phyloP scores from a whole-genome alignment of 2,329 filamentous ascomycete species.

The Fusarium devonianum region DNA sequence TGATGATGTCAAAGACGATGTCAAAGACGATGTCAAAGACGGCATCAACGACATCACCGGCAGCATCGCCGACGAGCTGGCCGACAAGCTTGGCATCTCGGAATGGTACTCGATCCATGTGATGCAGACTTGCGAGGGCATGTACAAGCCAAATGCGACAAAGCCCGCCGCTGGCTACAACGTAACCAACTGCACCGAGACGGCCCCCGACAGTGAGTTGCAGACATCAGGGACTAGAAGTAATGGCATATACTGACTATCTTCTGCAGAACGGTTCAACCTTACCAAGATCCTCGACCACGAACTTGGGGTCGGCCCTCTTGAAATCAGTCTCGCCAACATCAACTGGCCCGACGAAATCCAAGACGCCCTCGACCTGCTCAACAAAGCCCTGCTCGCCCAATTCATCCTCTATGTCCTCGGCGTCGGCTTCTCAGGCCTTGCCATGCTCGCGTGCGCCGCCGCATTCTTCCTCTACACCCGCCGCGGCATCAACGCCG shows the following conservation, averaged over 20 bases:
- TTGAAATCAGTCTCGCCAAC: slow-evolving; percentile 54
- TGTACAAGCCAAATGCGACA: slow-evolving; percentile 55
- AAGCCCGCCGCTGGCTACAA: slow-evolving; percentile 49
- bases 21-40: slow-evolving; percentile 47
- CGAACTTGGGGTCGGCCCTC: slow-evolving; percentile 54
- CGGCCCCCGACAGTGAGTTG: slow-evolving; percentile 49
- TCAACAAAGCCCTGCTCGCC: slow-evolving; percentile 58
- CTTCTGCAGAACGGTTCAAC: slow-evolving; percentile 50
- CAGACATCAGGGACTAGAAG: background rate
- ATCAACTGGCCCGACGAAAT: slow-evolving; percentile 56
- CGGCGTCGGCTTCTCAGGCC: slow-evolving; percentile 51
- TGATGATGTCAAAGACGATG: slow-evolving; percentile 42
- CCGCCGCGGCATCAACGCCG: slow-evolving; percentile 38
- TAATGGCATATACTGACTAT: slow-evolving; percentile 1
- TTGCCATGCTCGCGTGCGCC: slow-evolving; percentile 52
- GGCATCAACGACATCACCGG: slow-evolving; percentile 51
- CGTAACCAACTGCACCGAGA: slow-evolving; percentile 54
- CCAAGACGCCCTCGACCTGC: slow-evolving; percentile 55
- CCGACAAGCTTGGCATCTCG: slow-evolving; percentile 54
- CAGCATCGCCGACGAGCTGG: slow-evolving; percentile 50
- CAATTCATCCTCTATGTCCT: slow-evolving; percentile 59
- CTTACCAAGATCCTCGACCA: slow-evolving; percentile 56
- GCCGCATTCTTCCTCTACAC: slow-evolving; percentile 47
- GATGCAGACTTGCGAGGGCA: slow-evolving; percentile 56
- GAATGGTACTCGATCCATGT: slow-evolving; percentile 62